phyloP scores from a whole-genome alignment of 202 grass and related monocot species.

The Carex sylvatica region DNA sequence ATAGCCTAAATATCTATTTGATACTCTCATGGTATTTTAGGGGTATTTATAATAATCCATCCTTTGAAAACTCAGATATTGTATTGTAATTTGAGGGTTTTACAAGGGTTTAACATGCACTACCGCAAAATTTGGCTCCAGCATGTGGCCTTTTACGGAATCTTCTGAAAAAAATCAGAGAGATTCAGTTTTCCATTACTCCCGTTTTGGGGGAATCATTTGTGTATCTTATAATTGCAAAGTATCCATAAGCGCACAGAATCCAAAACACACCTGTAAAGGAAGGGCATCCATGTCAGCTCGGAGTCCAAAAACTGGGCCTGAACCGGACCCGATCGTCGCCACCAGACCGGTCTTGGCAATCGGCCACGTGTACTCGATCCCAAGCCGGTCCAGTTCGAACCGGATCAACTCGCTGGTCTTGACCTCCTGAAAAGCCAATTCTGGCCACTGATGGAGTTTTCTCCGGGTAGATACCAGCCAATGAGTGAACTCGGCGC shows the following conservation, averaged over 20 bases:
- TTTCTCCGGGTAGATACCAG: conserved; percentile 41
- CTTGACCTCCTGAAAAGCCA: conserved; percentile 57
- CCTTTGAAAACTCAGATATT: neutral
- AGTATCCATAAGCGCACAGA: neutral
- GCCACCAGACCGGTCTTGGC: conserved; percentile 59
- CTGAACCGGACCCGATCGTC: conserved; percentile 31
- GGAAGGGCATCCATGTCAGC: conserved; percentile 91
- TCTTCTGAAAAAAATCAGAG: too few species aligned
- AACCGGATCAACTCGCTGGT: conserved; percentile 53
- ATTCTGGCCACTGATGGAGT: conserved; percentile 68
- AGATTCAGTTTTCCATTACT: neutral
- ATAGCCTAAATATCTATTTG: too few species aligned
- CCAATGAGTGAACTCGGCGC: conserved; percentile 43
- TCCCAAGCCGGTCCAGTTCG: conserved; percentile 50
- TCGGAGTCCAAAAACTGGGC: conserved; percentile 62
- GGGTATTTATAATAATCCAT: neutral
- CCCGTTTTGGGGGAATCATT: neutral
- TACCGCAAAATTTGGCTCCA: neutral
- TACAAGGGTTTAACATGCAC: neutral
- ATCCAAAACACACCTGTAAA: conserved; percentile 29
- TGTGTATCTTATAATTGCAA: neutral
- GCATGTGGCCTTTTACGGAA: too few species aligned
- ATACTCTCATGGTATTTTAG: neutral
- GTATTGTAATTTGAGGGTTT: neutral
- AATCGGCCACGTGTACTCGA: conserved; percentile 54